Conservation (phyloP, 495 filamentous ascomycete species). For the Daldinia childiae region DNA sequence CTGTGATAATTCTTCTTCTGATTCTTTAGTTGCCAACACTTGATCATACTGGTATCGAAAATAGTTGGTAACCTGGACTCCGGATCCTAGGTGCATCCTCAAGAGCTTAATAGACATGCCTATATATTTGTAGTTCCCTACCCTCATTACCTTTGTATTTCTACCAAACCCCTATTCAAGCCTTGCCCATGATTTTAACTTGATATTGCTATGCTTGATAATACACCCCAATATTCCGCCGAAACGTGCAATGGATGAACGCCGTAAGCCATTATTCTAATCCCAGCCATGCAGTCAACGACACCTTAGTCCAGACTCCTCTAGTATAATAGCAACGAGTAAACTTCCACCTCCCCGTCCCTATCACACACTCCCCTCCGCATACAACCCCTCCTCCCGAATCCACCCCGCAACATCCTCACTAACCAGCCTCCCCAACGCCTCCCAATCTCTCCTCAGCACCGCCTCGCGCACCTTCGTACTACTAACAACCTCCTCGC, state of each 20-base stretch:
- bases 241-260: background rate
- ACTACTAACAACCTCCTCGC: slow-evolving; percentile 70
- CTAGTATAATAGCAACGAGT: background rate
- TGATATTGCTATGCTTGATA: background rate
- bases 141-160: background rate
- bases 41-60: background rate
- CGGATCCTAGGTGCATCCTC: background rate
- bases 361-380: slow-evolving; percentile 7
- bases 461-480: slow-evolving; percentile 78
- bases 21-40: background rate
- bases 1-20: background rate
- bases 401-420: slow-evolving; percentile 69
- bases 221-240: no score
- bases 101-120: no score
- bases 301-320: background rate
- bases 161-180: background rate
- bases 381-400: slow-evolving; percentile 61
- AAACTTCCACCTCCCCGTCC: background rate
- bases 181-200: background rate
- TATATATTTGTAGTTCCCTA: no score
- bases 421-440: slow-evolving; percentile 70
- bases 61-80: background rate
- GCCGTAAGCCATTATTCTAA: background rate
- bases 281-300: background rate
- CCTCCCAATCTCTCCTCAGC: slow-evolving; percentile 59